Conservation (phyloP, 228 moss, liverwort and hornwort genomes). For the Sphagnum fallax region DNA sequence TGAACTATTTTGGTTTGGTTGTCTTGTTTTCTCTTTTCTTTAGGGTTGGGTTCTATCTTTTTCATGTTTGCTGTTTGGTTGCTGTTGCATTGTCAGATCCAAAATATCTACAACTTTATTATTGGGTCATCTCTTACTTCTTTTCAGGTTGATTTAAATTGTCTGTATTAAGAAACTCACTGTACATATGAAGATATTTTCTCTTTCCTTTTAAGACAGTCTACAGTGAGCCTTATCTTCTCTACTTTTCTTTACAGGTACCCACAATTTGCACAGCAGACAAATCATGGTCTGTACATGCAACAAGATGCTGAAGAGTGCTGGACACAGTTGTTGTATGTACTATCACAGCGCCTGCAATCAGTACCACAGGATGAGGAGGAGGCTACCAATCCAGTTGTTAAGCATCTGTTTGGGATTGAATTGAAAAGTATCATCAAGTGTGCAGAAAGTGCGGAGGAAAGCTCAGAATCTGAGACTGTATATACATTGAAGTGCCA, state of each 20-base stretch:
- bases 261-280: conserved; percentile 91
- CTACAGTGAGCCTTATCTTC: too few species aligned
- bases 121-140: too few species aligned
- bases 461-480: conserved; percentile 69
- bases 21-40: not conserved
- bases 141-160: too few species aligned
- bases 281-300: conserved; percentile 72
- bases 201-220: too few species aligned
- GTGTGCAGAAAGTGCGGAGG: conserved; percentile 81
- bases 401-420: conserved; percentile 84
- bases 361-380: conserved; percentile 8
- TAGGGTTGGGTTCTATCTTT: too few species aligned
- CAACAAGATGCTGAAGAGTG: conserved; percentile 98
- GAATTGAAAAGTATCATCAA: conserved; percentile 65
- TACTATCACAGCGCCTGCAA: conserved; percentile 65
- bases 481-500: conserved; percentile 91
- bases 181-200: too few species aligned
- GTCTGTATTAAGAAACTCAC: too few species aligned
- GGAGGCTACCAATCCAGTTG: conserved; percentile 21
- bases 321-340: conserved; percentile 94
- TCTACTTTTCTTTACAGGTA: conserved; percentile 18
- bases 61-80: too few species aligned
- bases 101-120: too few species aligned
- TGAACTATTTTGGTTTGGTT: not conserved
- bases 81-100: too few species aligned